phyloP scores from a whole-genome alignment of 257 asterid species.

The Primulina eburnea region DNA sequence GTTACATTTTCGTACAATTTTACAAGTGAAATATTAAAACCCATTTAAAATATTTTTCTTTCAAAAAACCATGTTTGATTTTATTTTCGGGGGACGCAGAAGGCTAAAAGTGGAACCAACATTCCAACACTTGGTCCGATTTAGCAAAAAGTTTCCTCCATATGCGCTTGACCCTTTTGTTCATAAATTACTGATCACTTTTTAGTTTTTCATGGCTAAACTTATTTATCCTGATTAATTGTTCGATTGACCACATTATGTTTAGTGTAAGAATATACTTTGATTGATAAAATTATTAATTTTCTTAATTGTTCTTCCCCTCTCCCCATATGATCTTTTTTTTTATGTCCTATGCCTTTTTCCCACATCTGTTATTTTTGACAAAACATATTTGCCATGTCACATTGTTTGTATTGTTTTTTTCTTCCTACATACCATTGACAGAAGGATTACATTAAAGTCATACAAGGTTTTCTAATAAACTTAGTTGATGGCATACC shows the following conservation, averaged over 20 bases:
- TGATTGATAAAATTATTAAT: not conserved
- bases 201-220: not conserved
- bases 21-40: not conserved
- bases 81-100: not conserved
- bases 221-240: not conserved
- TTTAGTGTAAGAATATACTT: not conserved
- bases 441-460: too few species aligned
- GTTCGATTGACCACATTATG: not conserved
- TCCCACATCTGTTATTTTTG: not conserved
- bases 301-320: not conserved
- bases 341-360: slow-evolving; percentile 17
- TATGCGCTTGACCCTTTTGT: not conserved
- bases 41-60: too few species aligned
- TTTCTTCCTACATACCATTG: too few species aligned
- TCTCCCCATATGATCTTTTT: slow-evolving; percentile 4
- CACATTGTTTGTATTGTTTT: not conserved
- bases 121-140: not conserved
- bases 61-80: not conserved
- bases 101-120: not conserved
- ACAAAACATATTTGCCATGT: not conserved
- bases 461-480: too few species aligned
- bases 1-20: not conserved
- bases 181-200: too few species aligned
- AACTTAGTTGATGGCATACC: too few species aligned
- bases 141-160: not conserved